These are phyloP conservation scores for Henckelia pumila DNA, from an alignment of 257 asterid genomes.

Conservation along the genomic window DNA sequence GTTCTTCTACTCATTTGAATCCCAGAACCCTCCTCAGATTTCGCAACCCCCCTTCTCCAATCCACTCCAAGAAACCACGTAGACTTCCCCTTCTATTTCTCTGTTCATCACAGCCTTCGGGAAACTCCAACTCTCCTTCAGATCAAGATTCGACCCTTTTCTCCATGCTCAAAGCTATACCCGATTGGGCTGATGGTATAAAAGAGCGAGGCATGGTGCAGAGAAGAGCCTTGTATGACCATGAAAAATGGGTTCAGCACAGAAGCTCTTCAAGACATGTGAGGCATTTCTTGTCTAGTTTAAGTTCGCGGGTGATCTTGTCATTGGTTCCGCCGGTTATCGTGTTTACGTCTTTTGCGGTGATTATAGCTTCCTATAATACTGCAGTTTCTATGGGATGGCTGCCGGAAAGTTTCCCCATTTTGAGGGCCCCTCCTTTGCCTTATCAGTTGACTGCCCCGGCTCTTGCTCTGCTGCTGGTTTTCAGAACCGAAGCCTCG, in stretches of 20 bases:
- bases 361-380: constrained; percentile 59
- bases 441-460: constrained; percentile 96
- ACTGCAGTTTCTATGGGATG: constrained; percentile 57
- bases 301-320: constrained; percentile 71
- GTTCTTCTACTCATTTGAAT: constrained; percentile 32
- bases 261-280: constrained; percentile 74
- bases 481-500: constrained; percentile 93
- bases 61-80: constrained; percentile 29
- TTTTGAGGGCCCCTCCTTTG: constrained; percentile 71
- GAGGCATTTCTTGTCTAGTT: constrained; percentile 64
- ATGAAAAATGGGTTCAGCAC: constrained; percentile 74
- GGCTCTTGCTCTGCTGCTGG: constrained; percentile 83
- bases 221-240: constrained; percentile 60
- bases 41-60: constrained; percentile 26
- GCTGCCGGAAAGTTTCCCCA: constrained; percentile 78
- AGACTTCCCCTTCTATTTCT: constrained; percentile 27
- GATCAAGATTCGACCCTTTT: constrained; percentile 32
- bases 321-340: constrained; percentile 86
- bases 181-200: constrained; percentile 71
- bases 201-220: constrained; percentile 64
- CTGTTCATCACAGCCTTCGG: constrained; percentile 43
- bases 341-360: constrained; percentile 72
- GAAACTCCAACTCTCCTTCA: constrained; percentile 29
- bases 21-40: constrained; percentile 31
- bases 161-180: constrained; percentile 51